A percentile compares a stretch with the other conserved stretches of the same genome.
Evolutionary conservation across 306 rosid genomes (phyloP).

Genomic region (Abrus pulchellus): DNA sequence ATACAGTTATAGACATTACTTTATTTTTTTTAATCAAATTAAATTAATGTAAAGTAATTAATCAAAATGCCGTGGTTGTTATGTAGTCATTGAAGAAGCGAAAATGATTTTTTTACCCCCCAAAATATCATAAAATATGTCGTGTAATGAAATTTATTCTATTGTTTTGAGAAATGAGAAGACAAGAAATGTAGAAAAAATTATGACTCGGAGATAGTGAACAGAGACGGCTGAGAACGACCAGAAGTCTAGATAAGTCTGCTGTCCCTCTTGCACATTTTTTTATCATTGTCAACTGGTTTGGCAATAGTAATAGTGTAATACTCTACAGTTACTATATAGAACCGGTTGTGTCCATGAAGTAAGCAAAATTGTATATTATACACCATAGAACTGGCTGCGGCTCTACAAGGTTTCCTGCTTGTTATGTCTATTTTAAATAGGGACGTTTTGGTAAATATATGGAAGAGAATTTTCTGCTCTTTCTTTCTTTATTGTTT

Average conservation of each 20-base stretch:
- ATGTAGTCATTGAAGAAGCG: conserved; percentile 42
- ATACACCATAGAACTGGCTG: not conserved
- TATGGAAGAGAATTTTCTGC: not conserved
- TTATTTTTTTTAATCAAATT: conserved; percentile 4
- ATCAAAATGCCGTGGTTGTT: conserved; percentile 61
- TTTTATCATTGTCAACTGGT: conserved; percentile 33
- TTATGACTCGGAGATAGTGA: conserved; percentile 3
- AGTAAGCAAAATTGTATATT: conserved; percentile 42
- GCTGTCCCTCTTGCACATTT: conserved; percentile 26
- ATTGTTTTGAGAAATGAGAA: conserved; percentile 17
- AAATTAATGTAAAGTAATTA: conserved; percentile 48
- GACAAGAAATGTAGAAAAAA: conserved; percentile 49
- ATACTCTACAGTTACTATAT: not conserved
- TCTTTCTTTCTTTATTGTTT: not conserved
- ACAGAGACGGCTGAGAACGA: conserved; percentile 34
- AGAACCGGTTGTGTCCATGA: not conserved
- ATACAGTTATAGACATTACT: conserved; percentile 3
- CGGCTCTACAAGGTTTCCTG: not conserved
- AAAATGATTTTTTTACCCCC: not conserved
- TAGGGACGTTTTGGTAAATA: conserved; percentile 15
- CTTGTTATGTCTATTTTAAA: conserved; percentile 31
- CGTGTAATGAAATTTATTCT: conserved; percentile 9
- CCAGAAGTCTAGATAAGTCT: conserved; percentile 50
- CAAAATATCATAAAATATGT: conserved; percentile 8
- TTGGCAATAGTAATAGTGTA: not conserved